phyloP scores from a whole-genome alignment of 192 early-diverging fungal genomes.

The Linnemannia exigua region DNA sequence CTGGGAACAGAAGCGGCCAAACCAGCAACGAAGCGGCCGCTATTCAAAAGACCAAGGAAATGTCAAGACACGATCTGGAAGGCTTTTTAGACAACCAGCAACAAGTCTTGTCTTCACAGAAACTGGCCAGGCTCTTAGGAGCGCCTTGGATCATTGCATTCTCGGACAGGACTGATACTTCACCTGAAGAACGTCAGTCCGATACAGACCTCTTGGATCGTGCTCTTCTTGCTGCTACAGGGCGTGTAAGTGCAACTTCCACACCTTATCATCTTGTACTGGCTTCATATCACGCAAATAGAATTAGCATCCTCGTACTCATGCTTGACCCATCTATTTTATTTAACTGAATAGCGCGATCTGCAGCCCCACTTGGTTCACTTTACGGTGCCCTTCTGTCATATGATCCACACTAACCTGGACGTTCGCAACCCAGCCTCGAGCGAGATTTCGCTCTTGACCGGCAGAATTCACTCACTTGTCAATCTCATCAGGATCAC shows the following conservation, averaged over 20 bases:
- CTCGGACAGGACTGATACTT: constrained; percentile 34
- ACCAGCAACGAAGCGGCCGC: constrained; percentile 1
- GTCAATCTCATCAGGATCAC: constrained; percentile 52
- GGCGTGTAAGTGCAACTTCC: constrained; percentile 23
- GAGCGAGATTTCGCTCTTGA: constrained; percentile 46
- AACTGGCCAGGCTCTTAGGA: constrained; percentile 37
- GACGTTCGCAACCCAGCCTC: constrained; percentile 45
- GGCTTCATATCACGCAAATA: too few relatives aligned
- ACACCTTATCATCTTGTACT: too few relatives aligned
- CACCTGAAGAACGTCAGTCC: constrained; percentile 31
- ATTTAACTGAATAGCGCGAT: constrained; percentile 19
- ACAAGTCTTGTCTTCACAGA: constrained; percentile 8
- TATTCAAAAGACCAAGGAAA: constrained; percentile 31
- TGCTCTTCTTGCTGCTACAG: constrained; percentile 23
- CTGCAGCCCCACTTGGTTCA: constrained; percentile 45
- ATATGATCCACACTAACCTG: constrained; percentile 52
- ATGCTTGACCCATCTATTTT: not conserved
- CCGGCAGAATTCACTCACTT: constrained; percentile 47
- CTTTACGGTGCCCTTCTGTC: constrained; percentile 53
- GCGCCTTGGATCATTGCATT: constrained; percentile 53
- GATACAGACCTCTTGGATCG: constrained; percentile 40
- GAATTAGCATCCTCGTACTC: too few relatives aligned
- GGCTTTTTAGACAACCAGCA: constrained; percentile 42
- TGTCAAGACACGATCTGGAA: constrained; percentile 22
- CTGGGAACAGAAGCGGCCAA: not conserved